Evolutionary conservation across 768 basidiomycete genomes (phyloP).

Genomic region (Lactarius pseudohatsudake): DNA sequence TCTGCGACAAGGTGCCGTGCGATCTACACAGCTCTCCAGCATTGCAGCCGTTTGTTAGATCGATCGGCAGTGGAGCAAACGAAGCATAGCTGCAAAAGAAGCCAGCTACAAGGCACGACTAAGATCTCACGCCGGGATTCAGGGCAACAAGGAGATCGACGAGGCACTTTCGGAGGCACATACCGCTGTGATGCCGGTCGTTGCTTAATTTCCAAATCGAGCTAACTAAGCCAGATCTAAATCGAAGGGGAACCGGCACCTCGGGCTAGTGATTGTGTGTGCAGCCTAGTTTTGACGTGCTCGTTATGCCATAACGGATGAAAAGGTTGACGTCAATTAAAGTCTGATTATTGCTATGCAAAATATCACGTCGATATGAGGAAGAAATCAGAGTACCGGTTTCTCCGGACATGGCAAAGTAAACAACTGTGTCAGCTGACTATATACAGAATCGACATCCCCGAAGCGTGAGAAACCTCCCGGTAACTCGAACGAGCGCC

Average conservation of each 20-base stretch:
- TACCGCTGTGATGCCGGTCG: neutral
- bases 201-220: neutral
- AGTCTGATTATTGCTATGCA: neutral
- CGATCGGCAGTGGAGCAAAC: neutral
- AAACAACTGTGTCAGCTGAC: neutral
- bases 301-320: neutral
- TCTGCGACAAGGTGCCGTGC: neutral
- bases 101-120: neutral
- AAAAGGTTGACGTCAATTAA: neutral
- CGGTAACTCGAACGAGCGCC: conserved; percentile 6
- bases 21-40: neutral
- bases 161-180: conserved; percentile 4
- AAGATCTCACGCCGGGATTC: neutral
- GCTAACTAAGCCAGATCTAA: conserved; percentile 7
- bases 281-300: neutral
- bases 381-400: neutral
- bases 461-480: conserved; percentile 9
- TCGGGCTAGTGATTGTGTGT: neutral
- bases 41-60: neutral
- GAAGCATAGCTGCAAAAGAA: conserved; percentile 3
- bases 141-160: neutral
- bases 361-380: neutral
- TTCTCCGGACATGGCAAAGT: neutral
- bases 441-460: neutral
- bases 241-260: neutral